Evolutionary conservation across 192 early-diverging fungal genomes (phyloP), one percentile per base, ranked within the genome.

Genomic region (Backusella psychrophila): DNA sequence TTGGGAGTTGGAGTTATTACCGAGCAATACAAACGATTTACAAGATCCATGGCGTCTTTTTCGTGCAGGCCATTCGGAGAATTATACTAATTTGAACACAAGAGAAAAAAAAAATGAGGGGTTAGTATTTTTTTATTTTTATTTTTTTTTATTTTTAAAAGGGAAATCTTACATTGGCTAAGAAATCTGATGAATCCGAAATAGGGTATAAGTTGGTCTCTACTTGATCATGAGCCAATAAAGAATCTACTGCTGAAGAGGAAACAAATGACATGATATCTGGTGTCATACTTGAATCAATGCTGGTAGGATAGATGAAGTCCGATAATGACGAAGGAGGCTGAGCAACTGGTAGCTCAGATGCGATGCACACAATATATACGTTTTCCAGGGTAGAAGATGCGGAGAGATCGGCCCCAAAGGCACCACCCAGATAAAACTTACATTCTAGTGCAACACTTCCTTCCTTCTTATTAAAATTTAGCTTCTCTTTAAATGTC

Each of bases 391-490:
- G 74, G 17, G 81, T 85, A 15, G 82, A 78, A 19, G 85, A 80
- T 42, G 75, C 70, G 8, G 72, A 75, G 19, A 89, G 75, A 65
- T 90, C 85, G 3, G 86, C 87, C 34, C 88, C 88, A 26, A 89
- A 71, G 19, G 88, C 89, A 75, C 88, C 89, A 23, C 89, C 89
- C 23, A 90, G 69, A 74, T 89, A 88, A 71, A 88, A 81, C 9
- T 79, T 75, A 17, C 83, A 75, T 35, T 79, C 77, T 8, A 84
- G 56, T 53, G 84, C 80, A 49, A 78, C 82, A 35, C 79, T 77
- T 4, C 83, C 86, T 63, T 79, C 78, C 3, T 53, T 14, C 44
- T 78, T 72, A 53, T 77, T 80, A n/a, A 89, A 65, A 8, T 78
- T 69, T 36, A 89, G 35, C n/a, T 78, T 77, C 15, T 88, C 84